A percentile compares a stretch with the other conserved stretches of the same genome.
These are phyloP conservation scores for Capronia epimyces DNA, from an alignment of 2,329 filamentous ascomycete genomes.

Conservation along the genomic window DNA sequence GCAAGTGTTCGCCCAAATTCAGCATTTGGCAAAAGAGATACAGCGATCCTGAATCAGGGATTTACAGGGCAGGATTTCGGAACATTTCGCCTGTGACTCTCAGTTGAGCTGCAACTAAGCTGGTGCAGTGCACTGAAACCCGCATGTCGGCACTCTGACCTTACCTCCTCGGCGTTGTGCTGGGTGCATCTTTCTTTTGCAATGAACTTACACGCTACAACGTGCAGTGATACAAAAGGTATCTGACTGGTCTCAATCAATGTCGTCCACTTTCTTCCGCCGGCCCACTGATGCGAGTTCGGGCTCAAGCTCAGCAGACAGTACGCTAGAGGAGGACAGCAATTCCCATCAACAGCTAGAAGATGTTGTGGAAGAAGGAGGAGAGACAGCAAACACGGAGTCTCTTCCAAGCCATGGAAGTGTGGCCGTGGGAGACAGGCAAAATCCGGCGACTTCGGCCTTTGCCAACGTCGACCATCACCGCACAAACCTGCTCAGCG, in stretches of 20 bases:
- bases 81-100: not conserved
- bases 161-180: not conserved
- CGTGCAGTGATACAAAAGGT: not conserved
- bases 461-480: slow-evolving; percentile 19
- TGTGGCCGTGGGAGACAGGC: slow-evolving; percentile 17
- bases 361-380: slow-evolving; percentile 4
- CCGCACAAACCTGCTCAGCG: slow-evolving; percentile 38
- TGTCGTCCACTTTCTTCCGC: slow-evolving; percentile 26
- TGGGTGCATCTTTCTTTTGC: not conserved
- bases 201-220: not conserved
- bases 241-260: not conserved
- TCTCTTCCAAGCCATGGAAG: slow-evolving; percentile 23
- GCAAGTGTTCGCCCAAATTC: not conserved
- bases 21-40: not conserved
- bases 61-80: not conserved
- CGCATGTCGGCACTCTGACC: not conserved
- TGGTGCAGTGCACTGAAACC: not conserved
- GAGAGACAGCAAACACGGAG: slow-evolving; percentile 21
- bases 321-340: slow-evolving; percentile 9
- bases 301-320: slow-evolving; percentile 15
- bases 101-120: not conserved
- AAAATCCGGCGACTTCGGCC: slow-evolving; percentile 2
- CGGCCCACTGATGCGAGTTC: slow-evolving; percentile 21
- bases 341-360: not conserved
- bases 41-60: too few relatives aligned